Base-by-base conservation (phyloP, 75 land plant species). In the Sequoiadendron giganteum region DNA sequence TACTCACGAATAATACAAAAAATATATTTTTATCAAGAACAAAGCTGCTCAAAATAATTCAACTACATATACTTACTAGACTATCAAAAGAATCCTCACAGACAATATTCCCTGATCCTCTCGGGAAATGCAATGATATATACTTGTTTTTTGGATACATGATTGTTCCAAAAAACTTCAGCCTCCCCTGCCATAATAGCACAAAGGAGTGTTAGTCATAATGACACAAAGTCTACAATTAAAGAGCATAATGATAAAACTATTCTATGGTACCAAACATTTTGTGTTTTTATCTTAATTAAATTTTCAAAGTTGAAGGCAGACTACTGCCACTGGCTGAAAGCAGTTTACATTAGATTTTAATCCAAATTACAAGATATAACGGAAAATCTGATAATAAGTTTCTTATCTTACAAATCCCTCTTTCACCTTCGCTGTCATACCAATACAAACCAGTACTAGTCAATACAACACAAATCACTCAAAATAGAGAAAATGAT, bases 81-180 rank as follows among this genome's bases (percentile, higher is more conserved):
- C 90, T 94, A 48, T 98, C 99, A 88, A 98, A 97, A 55, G 80
- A 90, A 91, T 98, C 99, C 87, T 98, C 99, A 68, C 99, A 98
- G 70, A 92, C 85, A 8, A 98, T 94, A 87, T 86, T 94, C 89
- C 95, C 95, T 32, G 95, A 88, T 30, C 95, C 93, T 89, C 90
- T 92, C 8, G 93, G 70, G 39, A 98, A 94, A 84, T 95, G 94
- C 90, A 98, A 54, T 1, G 97, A 97, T 84, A 97, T 86, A 86
- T 98, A 98, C 88, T 96, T 95, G 90, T 98, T 98, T 89, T 97
- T 95, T 38, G 99, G 97, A 87, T 95, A 98, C 10, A 97, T 88
- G 70, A 97, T 95, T 4, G 99, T 97, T 32, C 99, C 99, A 85
- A 98, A 98, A 87, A 98, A 82, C 92, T 98, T 98, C 91, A 98